phyloP scores from a whole-genome alignment of 225 moss, liverwort and hornwort species.

The Antitrichia curtipendula region DNA sequence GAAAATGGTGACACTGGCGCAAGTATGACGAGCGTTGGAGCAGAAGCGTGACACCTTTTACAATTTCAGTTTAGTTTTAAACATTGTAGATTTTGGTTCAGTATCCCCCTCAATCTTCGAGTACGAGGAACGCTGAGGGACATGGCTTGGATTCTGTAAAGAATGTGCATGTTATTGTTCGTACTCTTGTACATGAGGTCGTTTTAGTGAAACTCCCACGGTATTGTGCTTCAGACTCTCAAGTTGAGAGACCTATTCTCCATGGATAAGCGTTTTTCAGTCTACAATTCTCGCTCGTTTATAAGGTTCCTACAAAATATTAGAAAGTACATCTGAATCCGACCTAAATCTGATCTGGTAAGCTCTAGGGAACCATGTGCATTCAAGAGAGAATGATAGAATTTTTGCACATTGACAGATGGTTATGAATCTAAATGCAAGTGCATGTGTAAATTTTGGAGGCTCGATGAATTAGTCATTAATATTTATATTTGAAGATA shows the following conservation, averaged over 20 bases:
- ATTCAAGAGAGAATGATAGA: neutral
- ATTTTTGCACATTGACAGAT: neutral
- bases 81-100: neutral
- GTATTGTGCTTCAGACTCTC: neutral
- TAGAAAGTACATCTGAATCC: too few relatives aligned
- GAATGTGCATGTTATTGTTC: neutral
- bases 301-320: neutral
- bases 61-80: neutral
- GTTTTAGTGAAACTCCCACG: neutral
- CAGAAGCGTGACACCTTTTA: neutral
- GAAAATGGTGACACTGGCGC: slow-evolving; percentile 23
- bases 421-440: neutral
- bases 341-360: neutral
- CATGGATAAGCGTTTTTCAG: neutral
- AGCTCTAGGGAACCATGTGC: neutral
- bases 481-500: neutral
- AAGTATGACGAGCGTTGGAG: neutral
- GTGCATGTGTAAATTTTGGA: neutral
- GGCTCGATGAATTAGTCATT: too few relatives aligned
- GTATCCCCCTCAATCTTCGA: neutral
- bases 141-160: neutral
- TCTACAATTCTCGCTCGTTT: neutral
- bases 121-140: neutral
- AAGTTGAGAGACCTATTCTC: neutral
- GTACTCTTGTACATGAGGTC: neutral